Base-by-base conservation (phyloP, 2,329 filamentous ascomycete genomes). In the Aspergillus neotritici region DNA sequence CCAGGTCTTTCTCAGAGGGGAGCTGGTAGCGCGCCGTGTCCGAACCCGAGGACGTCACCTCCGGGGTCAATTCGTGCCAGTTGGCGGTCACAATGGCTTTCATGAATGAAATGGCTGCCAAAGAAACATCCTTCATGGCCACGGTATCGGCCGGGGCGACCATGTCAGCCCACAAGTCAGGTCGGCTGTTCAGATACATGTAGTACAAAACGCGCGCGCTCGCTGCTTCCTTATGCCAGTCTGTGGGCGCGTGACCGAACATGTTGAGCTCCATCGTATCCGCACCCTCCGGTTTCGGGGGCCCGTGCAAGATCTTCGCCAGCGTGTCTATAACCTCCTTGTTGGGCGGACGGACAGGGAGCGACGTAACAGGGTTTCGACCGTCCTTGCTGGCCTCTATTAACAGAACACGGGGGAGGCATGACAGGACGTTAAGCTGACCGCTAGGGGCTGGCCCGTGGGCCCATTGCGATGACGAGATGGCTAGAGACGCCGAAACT, bases 381-480 rank as follows among this genome's bases (percentile, higher is more conserved):
- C 48, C 66, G 58, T 46, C 62, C 54, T 44, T 67, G 40, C 58
- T 61, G 6, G 64, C 65, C 17, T 76, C 71, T 3, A 80, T 54
- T 1, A 82, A 65, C 29, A 74, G 61, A 10, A 72, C 67, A 9
- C 78, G 71, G 15, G 79, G 79, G 31, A 82, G 66, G 9, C 74
- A 75, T 5, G 75, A 70, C n/a, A 82, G 63, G n/a, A 82, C 66
- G 48, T 71, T 72, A 6, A 82, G 67, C 48, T 80, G 76, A 40
- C 75, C 71, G 13, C 72, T 72, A 8, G 77, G 77, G n/a, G 71
- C 71, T 25, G 75, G 71, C 1, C 67, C 68, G 44, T 76, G 74
- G 6, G 76, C 76, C 75, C 74, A 77, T 47, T 70, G 69, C 3
- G 59, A 60, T 0, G 70, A 63, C 3, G 70, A 66, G 5, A 75